phyloP scores from a whole-genome alignment of 1,284 basidiomycete genomes.

The Hemileia vastatrix region DNA sequence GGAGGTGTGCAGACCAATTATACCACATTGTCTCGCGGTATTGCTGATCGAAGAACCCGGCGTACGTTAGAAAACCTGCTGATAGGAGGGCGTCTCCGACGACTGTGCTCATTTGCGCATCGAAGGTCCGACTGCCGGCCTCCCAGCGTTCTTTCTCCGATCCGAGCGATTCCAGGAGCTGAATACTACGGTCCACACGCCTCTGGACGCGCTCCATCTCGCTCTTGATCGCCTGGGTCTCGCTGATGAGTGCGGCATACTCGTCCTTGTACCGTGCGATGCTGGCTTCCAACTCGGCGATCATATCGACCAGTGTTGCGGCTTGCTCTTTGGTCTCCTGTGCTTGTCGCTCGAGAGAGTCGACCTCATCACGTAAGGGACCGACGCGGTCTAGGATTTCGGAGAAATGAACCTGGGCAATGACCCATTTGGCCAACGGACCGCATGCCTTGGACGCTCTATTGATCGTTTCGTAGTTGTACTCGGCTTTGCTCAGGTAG shows the following conservation, averaged over 20 bases:
- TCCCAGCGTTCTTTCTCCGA: conserved; percentile 95
- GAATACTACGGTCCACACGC: conserved; percentile 95
- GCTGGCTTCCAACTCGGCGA: conserved; percentile 81
- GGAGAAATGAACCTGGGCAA: conserved; percentile 93
- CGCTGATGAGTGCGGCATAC: conserved; percentile 91
- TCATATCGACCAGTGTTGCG: conserved; percentile 75
- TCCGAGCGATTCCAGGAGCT: conserved; percentile 80
- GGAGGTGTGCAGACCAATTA: conserved; percentile 79
- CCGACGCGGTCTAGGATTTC: conserved; percentile 97
- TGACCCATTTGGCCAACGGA: conserved; percentile 94
- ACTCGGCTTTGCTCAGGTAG: conserved; percentile 79
- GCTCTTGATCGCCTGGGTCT: conserved; percentile 89
- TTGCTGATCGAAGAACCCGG: conserved; percentile 97
- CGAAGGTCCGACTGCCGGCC: conserved; percentile 84
- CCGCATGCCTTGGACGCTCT: conserved; percentile 95
- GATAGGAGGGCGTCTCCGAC: conserved; percentile 93
- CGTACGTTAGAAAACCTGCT: conserved; percentile 91
- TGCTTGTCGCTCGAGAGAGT: conserved; percentile 80
- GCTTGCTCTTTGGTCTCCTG: conserved; percentile 88
- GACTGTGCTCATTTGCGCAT: conserved; percentile 96
- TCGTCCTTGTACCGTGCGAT: conserved; percentile 94
- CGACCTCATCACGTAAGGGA: conserved; percentile 87
- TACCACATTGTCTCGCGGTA: conserved; percentile 96
- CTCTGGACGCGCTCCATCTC: conserved; percentile 97
- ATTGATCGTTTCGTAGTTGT: conserved; percentile 90